Conservation (phyloP, 306 rosid genomes). For the Canavalia gladiata region DNA sequence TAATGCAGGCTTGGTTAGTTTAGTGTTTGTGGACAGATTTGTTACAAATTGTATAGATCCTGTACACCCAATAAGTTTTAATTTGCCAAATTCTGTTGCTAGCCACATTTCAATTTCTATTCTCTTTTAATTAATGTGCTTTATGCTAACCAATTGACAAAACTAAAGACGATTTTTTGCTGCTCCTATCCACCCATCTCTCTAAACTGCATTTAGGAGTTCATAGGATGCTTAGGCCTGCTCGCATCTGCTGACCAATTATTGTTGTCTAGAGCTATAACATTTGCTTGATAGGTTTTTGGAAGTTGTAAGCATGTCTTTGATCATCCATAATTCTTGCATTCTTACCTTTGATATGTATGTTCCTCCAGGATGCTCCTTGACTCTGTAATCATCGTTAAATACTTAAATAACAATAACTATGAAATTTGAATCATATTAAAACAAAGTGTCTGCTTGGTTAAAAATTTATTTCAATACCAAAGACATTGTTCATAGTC, state of each 20-base stretch:
- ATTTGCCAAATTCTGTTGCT: constrained; percentile 17
- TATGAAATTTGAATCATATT: constrained; percentile 21
- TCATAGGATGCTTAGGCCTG: constrained; percentile 2
- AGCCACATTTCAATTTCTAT: constrained; percentile 5
- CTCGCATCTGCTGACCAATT: constrained; percentile 1
- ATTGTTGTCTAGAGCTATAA: neutral
- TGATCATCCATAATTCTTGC: constrained; percentile 1
- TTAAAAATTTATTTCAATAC: constrained; percentile 35
- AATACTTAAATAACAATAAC: constrained; percentile 24
- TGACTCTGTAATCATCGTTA: constrained; percentile 27
- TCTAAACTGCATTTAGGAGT: constrained; percentile 12
- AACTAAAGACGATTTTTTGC: neutral
- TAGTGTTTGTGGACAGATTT: constrained; percentile 19
- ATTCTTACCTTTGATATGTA: neutral
- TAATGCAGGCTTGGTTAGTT: constrained; percentile 31
- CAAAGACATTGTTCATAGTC: constrained; percentile 8
- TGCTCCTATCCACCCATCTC: neutral
- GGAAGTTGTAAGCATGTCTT: constrained; percentile 25
- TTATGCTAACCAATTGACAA: constrained; percentile 7
- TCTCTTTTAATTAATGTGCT: constrained; percentile 19
- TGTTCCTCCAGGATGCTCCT: constrained; percentile 36
- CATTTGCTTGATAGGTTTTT: constrained; percentile 17
- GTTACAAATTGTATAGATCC: neutral
- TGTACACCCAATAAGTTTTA: neutral
- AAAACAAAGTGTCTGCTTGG: neutral